Base-by-base conservation (phyloP, 495 filamentous ascomycete genomes). In the Trichoderma reesei region DNA sequence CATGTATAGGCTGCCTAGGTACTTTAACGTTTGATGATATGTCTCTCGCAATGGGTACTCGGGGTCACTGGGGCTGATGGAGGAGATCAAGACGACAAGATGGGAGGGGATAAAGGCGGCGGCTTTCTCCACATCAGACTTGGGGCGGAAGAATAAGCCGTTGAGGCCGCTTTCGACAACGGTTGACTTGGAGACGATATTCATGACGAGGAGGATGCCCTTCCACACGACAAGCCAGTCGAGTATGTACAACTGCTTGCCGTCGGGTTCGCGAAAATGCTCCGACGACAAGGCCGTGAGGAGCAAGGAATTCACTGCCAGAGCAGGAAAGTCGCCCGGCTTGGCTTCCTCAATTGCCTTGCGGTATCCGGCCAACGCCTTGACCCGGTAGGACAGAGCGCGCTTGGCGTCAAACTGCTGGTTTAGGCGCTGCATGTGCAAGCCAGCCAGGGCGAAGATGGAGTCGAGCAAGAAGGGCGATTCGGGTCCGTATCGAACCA, bases 381-480 rank as follows among this genome's bases (percentile, higher is more conserved):
- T 73, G 34, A 67, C 71, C 14, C 76, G 76, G 68, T 82, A 82
- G 38, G 65, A 16, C 36, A 72, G 48, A 16, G 75, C 68, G 1
- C 63, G 64, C 41, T 65, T 38, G 20, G 51, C 59, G 18, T 70
- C 60, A 33, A 69, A 59, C 18, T 63, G 65, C 18, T 72, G 65
- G 18, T 68, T 66, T 36, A 78, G 65, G 6, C 59, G 65, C 62
- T 74, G 74, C 63, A 77, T 68, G 65, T 82, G 78, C 36, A 78
- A 67, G 8, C 80, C 75, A 5, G 81, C 68, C 10, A 80, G 69
- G n/a, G 72, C 79, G 63, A 83, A 76, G 5, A 82, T 34, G 51
- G 72, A 74, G 63, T 83, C 69, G 74, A 83, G 77, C n/a, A 83
- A 72, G 59, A 80, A 83, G 1, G 76, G 78, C 38, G 72, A 74